These are phyloP conservation scores for Pneumocystis sp. DNA, from an alignment of 1,139 yeast genomes.

Conservation along the genomic window DNA sequence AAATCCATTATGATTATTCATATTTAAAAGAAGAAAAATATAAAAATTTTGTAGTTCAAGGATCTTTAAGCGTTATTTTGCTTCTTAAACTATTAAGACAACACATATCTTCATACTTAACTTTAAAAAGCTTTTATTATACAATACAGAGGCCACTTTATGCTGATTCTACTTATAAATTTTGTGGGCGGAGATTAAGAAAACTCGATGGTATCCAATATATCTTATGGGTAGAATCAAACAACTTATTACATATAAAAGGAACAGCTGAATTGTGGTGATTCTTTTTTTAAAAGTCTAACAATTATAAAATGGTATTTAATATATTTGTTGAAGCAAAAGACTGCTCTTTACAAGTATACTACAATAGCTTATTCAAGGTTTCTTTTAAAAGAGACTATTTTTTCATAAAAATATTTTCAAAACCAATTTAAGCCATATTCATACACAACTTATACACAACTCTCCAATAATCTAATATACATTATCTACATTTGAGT, in stretches of 20 bases:
- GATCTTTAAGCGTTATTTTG: background rate
- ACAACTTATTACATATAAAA: background rate
- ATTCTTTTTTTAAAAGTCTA: background rate
- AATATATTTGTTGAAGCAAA: background rate
- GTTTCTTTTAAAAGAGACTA: background rate
- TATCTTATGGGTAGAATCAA: background rate
- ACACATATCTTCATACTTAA: background rate
- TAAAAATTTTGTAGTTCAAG: background rate
- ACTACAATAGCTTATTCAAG: background rate
- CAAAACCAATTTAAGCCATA: background rate
- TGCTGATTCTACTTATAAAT: background rate
- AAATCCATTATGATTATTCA: constrained; percentile 52
- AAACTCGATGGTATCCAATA: background rate
- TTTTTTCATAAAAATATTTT: no score
- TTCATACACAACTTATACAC: background rate
- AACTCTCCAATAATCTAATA: background rate
- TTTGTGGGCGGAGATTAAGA: background rate
- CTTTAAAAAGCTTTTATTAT: background rate
- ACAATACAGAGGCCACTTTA: background rate
- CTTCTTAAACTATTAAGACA: background rate
- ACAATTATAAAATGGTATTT: background rate
- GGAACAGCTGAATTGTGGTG: background rate
- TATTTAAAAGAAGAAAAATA: constrained; percentile 29
- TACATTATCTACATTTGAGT: background rate
- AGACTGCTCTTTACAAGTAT: background rate